Evolutionary conservation across 306 rosid species (phyloP).

Genomic region (Fragaria iinumae): DNA sequence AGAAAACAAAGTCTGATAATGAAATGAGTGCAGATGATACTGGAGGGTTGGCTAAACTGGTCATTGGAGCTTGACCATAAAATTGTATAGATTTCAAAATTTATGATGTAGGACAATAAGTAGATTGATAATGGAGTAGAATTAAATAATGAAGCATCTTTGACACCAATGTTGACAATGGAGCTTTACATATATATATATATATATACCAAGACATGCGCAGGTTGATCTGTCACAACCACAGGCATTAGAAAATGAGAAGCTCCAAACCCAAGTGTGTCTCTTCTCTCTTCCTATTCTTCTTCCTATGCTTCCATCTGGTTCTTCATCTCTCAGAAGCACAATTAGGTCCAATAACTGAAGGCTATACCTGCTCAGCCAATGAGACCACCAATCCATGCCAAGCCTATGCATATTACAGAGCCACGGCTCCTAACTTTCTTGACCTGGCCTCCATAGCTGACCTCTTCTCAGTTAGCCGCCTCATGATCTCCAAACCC

Average conservation of each 20-base stretch:
- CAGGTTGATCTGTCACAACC: too few species aligned
- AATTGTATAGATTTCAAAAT: background rate
- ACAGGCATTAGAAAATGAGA: slow-evolving; percentile 11
- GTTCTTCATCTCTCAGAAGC: slow-evolving; percentile 35
- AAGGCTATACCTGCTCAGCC: slow-evolving; percentile 54
- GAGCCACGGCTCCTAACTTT: slow-evolving; percentile 53
- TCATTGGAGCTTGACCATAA: background rate
- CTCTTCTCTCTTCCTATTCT: slow-evolving; percentile 17
- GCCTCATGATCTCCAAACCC: slow-evolving; percentile 52
- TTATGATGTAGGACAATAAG: background rate
- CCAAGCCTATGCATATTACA: slow-evolving; percentile 63
- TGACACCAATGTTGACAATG: slow-evolving; percentile 1
- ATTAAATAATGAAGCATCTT: background rate
- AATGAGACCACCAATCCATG: slow-evolving; percentile 48
- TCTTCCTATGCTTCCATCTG: slow-evolving; percentile 14
- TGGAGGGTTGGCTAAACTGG: background rate
- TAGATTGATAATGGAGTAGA: background rate
- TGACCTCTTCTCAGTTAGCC: slow-evolving; percentile 76
- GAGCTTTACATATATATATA: background rate
- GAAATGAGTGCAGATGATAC: background rate
- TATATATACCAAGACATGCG: background rate
- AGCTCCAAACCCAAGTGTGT: slow-evolving; percentile 1
- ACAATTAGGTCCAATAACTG: slow-evolving; percentile 22
- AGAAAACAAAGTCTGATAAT: background rate
- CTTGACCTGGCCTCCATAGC: slow-evolving; percentile 70